phyloP scores from a whole-genome alignment of 805 yeast genomes.

The Kuraishia ogatae region DNA sequence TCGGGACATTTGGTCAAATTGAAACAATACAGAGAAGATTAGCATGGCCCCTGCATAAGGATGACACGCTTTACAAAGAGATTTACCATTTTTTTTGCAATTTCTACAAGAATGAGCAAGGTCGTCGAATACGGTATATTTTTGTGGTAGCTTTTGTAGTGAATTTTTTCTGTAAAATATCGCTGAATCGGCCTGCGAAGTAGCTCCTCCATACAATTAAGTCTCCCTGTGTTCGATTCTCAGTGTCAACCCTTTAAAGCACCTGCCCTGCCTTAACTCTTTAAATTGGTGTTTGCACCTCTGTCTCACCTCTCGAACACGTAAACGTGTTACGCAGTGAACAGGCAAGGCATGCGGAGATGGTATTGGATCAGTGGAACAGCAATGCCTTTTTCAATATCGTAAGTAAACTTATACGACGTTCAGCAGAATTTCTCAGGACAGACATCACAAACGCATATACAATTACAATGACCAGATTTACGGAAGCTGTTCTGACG shows the following conservation, averaged over 20 bases:
- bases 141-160: not conserved
- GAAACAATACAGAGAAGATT: constrained; percentile 99
- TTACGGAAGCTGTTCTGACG: constrained; percentile 47
- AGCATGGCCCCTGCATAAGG: constrained; percentile 99
- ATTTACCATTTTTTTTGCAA: constrained; percentile 76
- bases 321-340: not conserved
- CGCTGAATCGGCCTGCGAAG: not conserved
- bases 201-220: not conserved
- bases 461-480: constrained; percentile 46
- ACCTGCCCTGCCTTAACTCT: not conserved
- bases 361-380: no score
- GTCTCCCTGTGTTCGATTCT: not conserved
- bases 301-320: not conserved
- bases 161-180: not conserved
- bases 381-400: no score
- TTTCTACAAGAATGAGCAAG: not conserved
- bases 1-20: constrained; percentile 97
- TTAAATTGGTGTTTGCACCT: not conserved
- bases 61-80: constrained; percentile 99
- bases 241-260: not conserved
- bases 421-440: no score
- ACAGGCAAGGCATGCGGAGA: not conserved
- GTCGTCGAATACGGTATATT: not conserved
- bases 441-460: no score
- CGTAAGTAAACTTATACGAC: no score